Evolutionary conservation across 805 yeast species (phyloP).

Genomic region (Myxozyma kluyveri): DNA sequence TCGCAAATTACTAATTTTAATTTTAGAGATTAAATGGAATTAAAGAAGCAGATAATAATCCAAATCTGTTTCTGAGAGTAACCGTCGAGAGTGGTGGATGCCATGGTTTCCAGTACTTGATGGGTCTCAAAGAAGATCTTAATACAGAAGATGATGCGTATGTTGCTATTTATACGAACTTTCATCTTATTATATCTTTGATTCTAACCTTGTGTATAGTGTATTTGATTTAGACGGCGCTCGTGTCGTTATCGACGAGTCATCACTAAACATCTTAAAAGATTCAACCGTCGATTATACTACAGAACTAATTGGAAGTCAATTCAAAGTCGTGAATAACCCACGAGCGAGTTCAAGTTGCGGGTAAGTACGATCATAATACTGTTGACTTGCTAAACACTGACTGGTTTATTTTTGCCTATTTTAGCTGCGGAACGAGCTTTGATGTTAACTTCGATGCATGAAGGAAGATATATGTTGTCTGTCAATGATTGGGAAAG

Average conservation of each 20-base stretch:
- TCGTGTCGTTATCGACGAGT: constrained; percentile 71
- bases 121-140: constrained; percentile 52
- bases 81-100: constrained; percentile 95
- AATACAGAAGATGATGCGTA: constrained; percentile 39
- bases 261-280: constrained; percentile 74
- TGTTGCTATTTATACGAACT: constrained; percentile 8
- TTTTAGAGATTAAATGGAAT: constrained; percentile 51
- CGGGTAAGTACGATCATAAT: constrained; percentile 45
- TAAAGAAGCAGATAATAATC: constrained; percentile 53
- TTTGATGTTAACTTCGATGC: constrained; percentile 61
- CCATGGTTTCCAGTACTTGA: constrained; percentile 91
- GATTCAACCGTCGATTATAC: constrained; percentile 86
- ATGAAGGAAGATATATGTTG: too few relatives aligned
- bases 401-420: not conserved
- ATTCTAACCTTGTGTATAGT: constrained; percentile 34
- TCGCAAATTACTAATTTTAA: not conserved
- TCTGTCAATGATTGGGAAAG: too few relatives aligned
- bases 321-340: constrained; percentile 84
- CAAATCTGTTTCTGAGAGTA: constrained; percentile 64
- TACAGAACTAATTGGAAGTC: constrained; percentile 90
- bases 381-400: not conserved
- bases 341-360: constrained; percentile 83
- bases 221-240: constrained; percentile 71
- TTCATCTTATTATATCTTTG: constrained; percentile 1
- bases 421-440: constrained; percentile 62